A percentile compares a stretch with the other conserved stretches of the same genome.
These are phyloP conservation scores for Phialophora expanda DNA, from an alignment of 2,329 filamentous ascomycete species.

Conservation along the genomic window DNA sequence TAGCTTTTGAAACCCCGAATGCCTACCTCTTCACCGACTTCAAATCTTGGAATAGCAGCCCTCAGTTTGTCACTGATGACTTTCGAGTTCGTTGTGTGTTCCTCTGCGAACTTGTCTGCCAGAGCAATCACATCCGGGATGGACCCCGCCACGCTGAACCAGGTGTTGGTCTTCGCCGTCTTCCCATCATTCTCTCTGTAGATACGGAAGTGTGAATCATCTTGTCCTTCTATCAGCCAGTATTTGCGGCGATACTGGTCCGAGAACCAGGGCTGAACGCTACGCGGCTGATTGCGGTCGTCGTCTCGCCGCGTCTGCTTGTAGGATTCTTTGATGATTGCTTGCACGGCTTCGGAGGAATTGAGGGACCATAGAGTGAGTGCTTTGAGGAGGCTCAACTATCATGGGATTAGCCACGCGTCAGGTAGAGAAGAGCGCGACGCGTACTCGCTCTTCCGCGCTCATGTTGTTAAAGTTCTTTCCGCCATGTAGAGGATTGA, in stretches of 20 bases:
- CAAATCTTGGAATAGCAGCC: constrained; percentile 83
- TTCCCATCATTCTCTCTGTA: constrained; percentile 88
- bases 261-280: constrained; percentile 86
- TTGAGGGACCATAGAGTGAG: constrained; percentile 87
- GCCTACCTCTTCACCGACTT: constrained; percentile 85
- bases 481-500: constrained; percentile 81
- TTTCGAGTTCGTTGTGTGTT: constrained; percentile 75
- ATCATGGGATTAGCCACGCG: constrained; percentile 30
- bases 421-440: background rate
- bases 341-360: constrained; percentile 81
- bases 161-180: constrained; percentile 74
- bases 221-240: constrained; percentile 89
- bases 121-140: constrained; percentile 83
- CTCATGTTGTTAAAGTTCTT: constrained; percentile 82
- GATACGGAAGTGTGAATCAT: constrained; percentile 91
- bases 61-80: constrained; percentile 77
- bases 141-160: constrained; percentile 89
- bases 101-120: constrained; percentile 76
- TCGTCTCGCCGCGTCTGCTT: constrained; percentile 82
- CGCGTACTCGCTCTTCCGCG: constrained; percentile 75
- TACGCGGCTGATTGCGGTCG: constrained; percentile 81
- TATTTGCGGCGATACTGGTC: constrained; percentile 92
- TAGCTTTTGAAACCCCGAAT: constrained; percentile 5
- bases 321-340: constrained; percentile 83
- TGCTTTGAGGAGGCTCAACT: constrained; percentile 83